These are phyloP conservation scores for Coniella lustricola DNA, from an alignment of 2,329 filamentous ascomycete genomes.

Conservation along the genomic window DNA sequence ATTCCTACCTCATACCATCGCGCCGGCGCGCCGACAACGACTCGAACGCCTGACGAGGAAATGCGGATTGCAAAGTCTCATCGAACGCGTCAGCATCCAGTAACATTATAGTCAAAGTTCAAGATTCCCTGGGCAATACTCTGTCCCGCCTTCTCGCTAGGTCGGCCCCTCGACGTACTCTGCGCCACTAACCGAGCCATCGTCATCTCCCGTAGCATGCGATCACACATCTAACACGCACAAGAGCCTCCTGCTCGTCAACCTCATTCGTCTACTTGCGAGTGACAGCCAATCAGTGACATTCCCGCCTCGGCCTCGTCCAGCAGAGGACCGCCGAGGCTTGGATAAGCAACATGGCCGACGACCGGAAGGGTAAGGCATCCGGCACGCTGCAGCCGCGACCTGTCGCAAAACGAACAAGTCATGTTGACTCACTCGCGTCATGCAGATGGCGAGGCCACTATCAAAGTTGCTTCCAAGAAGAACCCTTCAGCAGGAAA, in stretches of 20 bases:
- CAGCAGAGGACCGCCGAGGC: conserved; percentile 2
- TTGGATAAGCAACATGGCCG: conserved; percentile 10
- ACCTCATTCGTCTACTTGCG: not conserved
- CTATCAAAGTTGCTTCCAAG: conserved; percentile 57
- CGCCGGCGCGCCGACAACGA: not conserved
- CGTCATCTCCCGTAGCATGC: not conserved
- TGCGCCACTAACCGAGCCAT: not conserved
- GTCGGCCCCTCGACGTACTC: not conserved
- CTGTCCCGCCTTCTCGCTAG: not conserved
- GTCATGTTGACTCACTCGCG: not conserved
- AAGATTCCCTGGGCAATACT: not conserved
- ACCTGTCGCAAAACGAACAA: not conserved
- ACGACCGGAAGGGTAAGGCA: conserved; percentile 16
- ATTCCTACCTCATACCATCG: not conserved
- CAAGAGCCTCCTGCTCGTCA: not conserved
- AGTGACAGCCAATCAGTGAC: not conserved
- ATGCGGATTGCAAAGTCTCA: not conserved
- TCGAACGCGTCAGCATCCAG: not conserved
- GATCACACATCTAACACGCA: not conserved
- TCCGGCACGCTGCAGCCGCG: not conserved
- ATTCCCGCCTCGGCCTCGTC: not conserved
- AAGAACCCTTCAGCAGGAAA: conserved; percentile 33
- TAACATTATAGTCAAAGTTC: not conserved
- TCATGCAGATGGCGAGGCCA: conserved; percentile 45
- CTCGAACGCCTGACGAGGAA: not conserved